phyloP scores from a whole-genome alignment of 768 basidiomycete genomes.

The Mycena latifolia region DNA sequence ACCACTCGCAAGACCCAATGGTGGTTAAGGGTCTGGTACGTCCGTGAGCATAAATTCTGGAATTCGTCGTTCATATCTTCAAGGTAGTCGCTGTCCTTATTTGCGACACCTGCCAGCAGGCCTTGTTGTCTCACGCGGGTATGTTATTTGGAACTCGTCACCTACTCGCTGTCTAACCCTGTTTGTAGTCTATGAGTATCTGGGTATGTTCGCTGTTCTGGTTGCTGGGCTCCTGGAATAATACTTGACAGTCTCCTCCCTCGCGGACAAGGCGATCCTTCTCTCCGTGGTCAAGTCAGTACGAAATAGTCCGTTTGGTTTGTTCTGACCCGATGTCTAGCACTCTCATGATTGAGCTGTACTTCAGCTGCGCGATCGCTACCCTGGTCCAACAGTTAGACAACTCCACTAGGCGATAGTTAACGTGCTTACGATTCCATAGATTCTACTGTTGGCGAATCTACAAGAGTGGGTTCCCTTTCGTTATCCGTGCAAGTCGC shows the following conservation, averaged over 20 bases:
- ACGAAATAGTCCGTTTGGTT: background rate
- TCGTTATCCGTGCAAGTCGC: background rate
- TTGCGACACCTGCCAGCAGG: slow-evolving; percentile 31
- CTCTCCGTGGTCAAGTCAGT: slow-evolving; percentile 23
- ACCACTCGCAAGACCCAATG: slow-evolving; percentile 22
- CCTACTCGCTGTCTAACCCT: background rate
- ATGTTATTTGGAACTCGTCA: background rate
- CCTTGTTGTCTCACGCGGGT: slow-evolving; percentile 29
- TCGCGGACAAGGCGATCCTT: slow-evolving; percentile 15
- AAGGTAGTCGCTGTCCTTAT: slow-evolving; percentile 29
- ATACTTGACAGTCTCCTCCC: slow-evolving; percentile 13
- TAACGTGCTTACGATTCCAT: background rate
- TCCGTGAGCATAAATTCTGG: background rate
- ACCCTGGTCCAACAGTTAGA: slow-evolving; percentile 35
- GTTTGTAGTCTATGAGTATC: slow-evolving; percentile 26
- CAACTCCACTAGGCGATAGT: background rate
- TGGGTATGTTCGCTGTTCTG: slow-evolving; percentile 13
- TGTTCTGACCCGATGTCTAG: background rate
- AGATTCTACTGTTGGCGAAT: slow-evolving; percentile 38
- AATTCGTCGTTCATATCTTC: background rate
- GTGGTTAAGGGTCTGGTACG: slow-evolving; percentile 23
- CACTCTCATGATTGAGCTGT: slow-evolving; percentile 36
- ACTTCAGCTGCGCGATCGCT: slow-evolving; percentile 37
- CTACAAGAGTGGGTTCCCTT: slow-evolving; percentile 24
- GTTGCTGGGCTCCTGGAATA: background rate